Evolutionary conservation across 495 filamentous ascomycete species (phyloP).

Genomic region (Aspergillus ostianus): DNA sequence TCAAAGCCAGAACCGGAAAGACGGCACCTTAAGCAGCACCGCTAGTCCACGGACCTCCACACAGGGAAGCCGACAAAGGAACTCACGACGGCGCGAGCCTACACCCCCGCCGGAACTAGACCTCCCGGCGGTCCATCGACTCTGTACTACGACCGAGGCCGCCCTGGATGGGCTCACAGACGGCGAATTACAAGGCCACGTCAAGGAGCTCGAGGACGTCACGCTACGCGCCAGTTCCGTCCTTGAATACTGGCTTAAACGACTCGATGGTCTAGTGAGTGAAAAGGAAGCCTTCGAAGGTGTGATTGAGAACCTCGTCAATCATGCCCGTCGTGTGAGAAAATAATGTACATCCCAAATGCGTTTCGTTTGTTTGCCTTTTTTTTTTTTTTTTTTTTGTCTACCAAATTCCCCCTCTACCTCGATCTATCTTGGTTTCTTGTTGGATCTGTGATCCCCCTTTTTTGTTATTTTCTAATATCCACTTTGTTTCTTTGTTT

Average conservation of each 20-base stretch:
- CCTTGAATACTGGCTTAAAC: constrained; percentile 85
- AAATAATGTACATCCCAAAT: constrained; percentile 46
- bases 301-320: constrained; percentile 97
- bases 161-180: constrained; percentile 75
- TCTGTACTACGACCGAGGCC: constrained; percentile 81
- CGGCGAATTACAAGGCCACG: constrained; percentile 69
- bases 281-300: constrained; percentile 97
- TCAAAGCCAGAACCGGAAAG: constrained; percentile 44
- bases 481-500: not conserved
- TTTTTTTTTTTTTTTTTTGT: constrained; percentile 2
- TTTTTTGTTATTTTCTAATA: not conserved
- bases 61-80: constrained; percentile 36
- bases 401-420: not conserved
- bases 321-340: constrained; percentile 84
- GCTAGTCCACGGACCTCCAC: constrained; percentile 37
- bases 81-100: constrained; percentile 48
- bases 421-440: not conserved
- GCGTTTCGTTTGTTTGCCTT: constrained; percentile 1
- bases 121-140: constrained; percentile 68
- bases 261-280: constrained; percentile 76
- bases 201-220: constrained; percentile 66
- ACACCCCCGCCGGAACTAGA: constrained; percentile 74
- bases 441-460: not conserved
- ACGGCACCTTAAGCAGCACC: constrained; percentile 38
- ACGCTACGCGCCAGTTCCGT: constrained; percentile 69